Evolutionary conservation across 345 rosid species (phyloP), one percentile per base, ranked within the genome.

Genomic region (Diplotaxis tenuifolia): DNA sequence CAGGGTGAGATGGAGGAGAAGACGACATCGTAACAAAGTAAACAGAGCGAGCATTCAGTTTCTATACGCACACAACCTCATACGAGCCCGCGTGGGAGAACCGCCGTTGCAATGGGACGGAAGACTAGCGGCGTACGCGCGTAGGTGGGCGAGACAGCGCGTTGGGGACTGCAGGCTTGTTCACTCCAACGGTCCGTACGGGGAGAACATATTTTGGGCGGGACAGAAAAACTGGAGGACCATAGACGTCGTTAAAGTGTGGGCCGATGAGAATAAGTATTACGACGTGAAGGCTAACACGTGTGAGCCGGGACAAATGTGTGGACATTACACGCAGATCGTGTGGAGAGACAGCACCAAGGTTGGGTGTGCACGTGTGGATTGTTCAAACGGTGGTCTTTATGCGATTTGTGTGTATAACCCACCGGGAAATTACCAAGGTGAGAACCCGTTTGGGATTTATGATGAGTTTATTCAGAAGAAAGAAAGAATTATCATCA

Each of bases 281-380:
- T 88, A 82, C 36, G 14, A 88, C 56, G 74, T 10, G 18, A 11
- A 7, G 2, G 65, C 65, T 12, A 79, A 83, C 69, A 36, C 76
- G 59, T 88, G 90, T 38, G 40, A 55, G 3, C 32, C 56, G n/a
- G 9, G 53, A 0, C 27, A 61, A 7, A 58, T 79, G 60, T 88
- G 90, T 34, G 88, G 90, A 7, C 93, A 86, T 67, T 88, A 78
- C 40, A 88, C 90, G 4, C 93, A 88, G 80, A 58, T 88, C 23
- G 78, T 88, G 23, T 88, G 88, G 90, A 77, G 70, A 67, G 76
- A 77, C 3, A 50, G 76, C 8, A 61, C 75, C 0, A 53, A 62
- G 29, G 23, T 88, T 3, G 90, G 93, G 1, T 88, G 89, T 19
- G 83, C 75, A 7, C 65, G 72, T 4, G 78, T 65, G 9, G 21